Evolutionary conservation across 23 red algal species (phyloP).

Genomic region (Chondrus crispus): DNA sequence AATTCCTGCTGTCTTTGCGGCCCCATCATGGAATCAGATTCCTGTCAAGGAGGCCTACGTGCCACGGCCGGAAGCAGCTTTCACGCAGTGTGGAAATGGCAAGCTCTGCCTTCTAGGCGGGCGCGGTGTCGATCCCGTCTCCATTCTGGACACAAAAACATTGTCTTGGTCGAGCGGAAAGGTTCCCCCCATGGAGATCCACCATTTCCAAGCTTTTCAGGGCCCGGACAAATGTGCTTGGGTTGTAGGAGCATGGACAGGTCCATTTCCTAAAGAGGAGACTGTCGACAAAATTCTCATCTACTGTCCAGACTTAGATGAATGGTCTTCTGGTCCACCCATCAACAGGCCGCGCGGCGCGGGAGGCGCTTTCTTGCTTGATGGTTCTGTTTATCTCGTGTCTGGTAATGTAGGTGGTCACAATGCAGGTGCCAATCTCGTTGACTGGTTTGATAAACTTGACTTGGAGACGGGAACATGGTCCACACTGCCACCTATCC

Average conservation of each 20-base stretch:
- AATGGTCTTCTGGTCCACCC: slow-evolving; percentile 38
- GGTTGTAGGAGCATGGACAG: slow-evolving; percentile 64
- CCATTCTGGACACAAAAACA: slow-evolving; percentile 41
- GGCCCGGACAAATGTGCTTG: slow-evolving; percentile 62
- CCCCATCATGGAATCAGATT: slow-evolving; percentile 50
- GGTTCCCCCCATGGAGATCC: slow-evolving; percentile 36
- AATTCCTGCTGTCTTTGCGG: neutral
- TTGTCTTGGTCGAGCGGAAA: slow-evolving; percentile 4
- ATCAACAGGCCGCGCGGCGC: slow-evolving; percentile 48
- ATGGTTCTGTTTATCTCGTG: slow-evolving; percentile 54
- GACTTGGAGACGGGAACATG: slow-evolving; percentile 52
- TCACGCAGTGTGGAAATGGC: slow-evolving; percentile 27
- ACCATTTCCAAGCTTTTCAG: slow-evolving; percentile 66
- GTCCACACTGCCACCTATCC: slow-evolving; percentile 42
- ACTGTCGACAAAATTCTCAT: slow-evolving; percentile 43
- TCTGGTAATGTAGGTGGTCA: slow-evolving; percentile 74
- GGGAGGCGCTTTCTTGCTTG: slow-evolving; percentile 35
- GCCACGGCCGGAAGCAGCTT: slow-evolving; percentile 18
- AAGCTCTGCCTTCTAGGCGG: slow-evolving; percentile 73
- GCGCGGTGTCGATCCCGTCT: slow-evolving; percentile 14
- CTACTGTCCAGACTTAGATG: slow-evolving; percentile 57
- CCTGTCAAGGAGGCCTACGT: neutral
- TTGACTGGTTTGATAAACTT: slow-evolving; percentile 58
- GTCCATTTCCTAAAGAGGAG: slow-evolving; percentile 39
- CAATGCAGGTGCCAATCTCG: slow-evolving; percentile 28